Base-by-base conservation (phyloP, 306 rosid genomes). In the Quercus mongolica region DNA sequence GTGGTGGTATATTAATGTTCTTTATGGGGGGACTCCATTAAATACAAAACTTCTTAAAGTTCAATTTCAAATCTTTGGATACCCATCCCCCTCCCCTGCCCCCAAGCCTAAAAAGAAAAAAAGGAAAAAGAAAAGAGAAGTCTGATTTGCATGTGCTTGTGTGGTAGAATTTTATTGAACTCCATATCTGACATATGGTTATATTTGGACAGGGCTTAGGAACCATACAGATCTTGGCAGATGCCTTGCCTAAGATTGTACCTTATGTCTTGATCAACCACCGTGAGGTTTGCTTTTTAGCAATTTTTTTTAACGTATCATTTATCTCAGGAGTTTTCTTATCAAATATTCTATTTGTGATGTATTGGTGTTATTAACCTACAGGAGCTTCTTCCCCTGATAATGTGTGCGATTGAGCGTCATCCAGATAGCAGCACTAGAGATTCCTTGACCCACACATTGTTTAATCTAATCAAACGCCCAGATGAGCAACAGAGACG, bases 261-360 rank as follows among this genome's bases (percentile, higher is more conserved):
- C 99, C 99, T 49, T 95, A 91, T 78, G 99, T 95, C 81, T 81
- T 95, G 88, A 95, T 95, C 88, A 95, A 95, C 82, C 99, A 95
- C 84, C 97, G 99, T 2, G 99, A 95, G 99, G 98, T 95, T 80
- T 74, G 84, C 41, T 74, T 79, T 20, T 82, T 25, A 15, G 49
- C 41, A 46, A 54, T 44, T 41, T 25, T 26, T 33, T 33, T 20
- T 46, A 52, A 8, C 4, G 2, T 57, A n/a, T 33, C 21, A 46
- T 18, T 20, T 23, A 41, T 20, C 57, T 28, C 7, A n/a, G 17
- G 4, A 70, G 41, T 82, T 71, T 62, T 74, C 35, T 74, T 20
- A 30, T 73, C 63, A 58, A 26, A 33, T 25, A 12, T 77, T 78
- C 76, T 78, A 20, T 26, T 33, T 68, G 55, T 81, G 44, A 75